Evolutionary conservation across 129 eudicot genomes (phyloP).

Genomic region (Flaveria ramosissima): DNA sequence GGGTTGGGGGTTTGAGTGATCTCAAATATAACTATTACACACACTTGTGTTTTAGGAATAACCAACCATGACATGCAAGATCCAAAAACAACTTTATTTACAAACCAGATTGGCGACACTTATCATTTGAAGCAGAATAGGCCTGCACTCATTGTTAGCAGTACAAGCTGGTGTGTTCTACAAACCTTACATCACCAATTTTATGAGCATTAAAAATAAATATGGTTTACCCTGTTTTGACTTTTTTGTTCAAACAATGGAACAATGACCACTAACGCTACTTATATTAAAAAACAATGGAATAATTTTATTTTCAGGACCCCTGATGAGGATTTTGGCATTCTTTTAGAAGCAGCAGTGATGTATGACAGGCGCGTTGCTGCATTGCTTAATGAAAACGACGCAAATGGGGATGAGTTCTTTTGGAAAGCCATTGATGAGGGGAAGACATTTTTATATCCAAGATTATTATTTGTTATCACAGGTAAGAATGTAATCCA

Average conservation of each 20-base stretch:
- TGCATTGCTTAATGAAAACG: constrained; percentile 77
- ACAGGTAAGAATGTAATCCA: constrained; percentile 57
- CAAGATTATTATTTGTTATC: constrained; percentile 79
- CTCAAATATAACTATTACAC: constrained; percentile 20
- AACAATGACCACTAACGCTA: background rate
- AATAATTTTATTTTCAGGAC: constrained; percentile 59
- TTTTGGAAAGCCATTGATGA: constrained; percentile 60
- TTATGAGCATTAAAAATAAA: background rate
- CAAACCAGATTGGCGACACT: constrained; percentile 50
- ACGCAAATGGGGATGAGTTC: constrained; percentile 57
- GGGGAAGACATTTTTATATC: constrained; percentile 66
- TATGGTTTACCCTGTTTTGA: background rate
- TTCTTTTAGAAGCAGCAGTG: constrained; percentile 93
- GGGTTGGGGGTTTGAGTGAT: background rate
- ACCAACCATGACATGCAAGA: constrained; percentile 37
- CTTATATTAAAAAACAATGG: background rate
- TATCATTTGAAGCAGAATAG: constrained; percentile 63
- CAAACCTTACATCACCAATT: background rate
- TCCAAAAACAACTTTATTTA: constrained; percentile 57
- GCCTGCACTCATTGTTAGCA: constrained; percentile 91
- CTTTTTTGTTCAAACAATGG: constrained; percentile 8
- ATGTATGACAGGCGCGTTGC: constrained; percentile 96
- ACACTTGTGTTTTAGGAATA: constrained; percentile 35
- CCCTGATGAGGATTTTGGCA: constrained; percentile 93
- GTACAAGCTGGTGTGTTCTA: constrained; percentile 92